Evolutionary conservation across 176 grass and related monocot genomes (phyloP).

Genomic region (Pontederia paniculata): DNA sequence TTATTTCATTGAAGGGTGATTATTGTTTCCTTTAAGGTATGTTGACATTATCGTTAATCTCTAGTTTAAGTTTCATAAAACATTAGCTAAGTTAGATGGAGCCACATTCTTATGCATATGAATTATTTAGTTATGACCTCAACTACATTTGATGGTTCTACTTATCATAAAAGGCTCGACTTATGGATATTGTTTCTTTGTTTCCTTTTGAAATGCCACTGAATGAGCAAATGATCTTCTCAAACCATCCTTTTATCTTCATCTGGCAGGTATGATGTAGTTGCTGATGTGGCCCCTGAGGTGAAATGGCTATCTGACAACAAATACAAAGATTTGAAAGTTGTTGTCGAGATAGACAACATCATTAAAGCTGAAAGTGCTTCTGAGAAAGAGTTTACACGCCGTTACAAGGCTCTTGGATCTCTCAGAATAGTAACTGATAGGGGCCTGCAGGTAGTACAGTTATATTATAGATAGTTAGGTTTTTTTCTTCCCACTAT

Average conservation of each 20-base stretch:
- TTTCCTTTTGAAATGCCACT: not conserved
- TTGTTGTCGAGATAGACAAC: conserved; percentile 86
- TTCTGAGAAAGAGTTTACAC: conserved; percentile 50
- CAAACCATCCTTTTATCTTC: conserved; percentile 14
- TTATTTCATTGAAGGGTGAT: not conserved
- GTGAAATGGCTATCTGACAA: conserved; percentile 68
- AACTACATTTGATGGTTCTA: too few relatives aligned
- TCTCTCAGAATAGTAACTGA: conserved; percentile 53
- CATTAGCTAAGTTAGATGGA: too few relatives aligned
- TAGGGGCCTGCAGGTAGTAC: conserved; percentile 81
- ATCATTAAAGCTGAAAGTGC: conserved; percentile 62
- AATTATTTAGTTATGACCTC: too few relatives aligned
- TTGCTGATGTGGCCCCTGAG: conserved; percentile 63
- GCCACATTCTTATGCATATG: too few relatives aligned
- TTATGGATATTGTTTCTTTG: not conserved
- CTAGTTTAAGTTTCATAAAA: too few relatives aligned
- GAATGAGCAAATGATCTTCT: not conserved
- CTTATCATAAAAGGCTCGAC: too few relatives aligned
- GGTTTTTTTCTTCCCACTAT: not conserved
- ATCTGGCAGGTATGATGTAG: conserved; percentile 61
- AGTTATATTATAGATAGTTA: not conserved
- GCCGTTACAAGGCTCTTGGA: conserved; percentile 72
- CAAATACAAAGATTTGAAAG: conserved; percentile 88
- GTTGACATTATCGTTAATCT: too few relatives aligned
- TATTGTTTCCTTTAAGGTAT: not conserved